Conservation (phyloP, 768 basidiomycete species). For the Tylopilus balloui region DNA sequence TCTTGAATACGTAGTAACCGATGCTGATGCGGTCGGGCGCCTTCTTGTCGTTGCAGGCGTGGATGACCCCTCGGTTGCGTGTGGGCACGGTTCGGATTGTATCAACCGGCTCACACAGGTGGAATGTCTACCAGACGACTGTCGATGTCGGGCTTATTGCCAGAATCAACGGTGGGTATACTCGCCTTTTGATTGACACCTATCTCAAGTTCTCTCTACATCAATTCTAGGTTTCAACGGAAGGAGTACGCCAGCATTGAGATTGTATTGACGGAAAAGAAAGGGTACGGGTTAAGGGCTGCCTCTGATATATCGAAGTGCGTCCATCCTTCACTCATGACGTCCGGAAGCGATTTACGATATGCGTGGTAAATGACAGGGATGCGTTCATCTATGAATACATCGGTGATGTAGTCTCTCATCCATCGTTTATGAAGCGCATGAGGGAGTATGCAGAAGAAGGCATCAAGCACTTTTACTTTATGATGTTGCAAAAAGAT, state of each 20-base stretch:
- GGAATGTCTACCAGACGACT: slow-evolving; percentile 89
- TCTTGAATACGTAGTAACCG: slow-evolving; percentile 30
- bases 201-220: slow-evolving; percentile 1
- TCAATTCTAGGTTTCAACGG: slow-evolving; percentile 68
- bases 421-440: slow-evolving; percentile 81
- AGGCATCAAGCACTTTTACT: slow-evolving; percentile 96
- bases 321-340: slow-evolving; percentile 22
- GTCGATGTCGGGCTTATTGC: slow-evolving; percentile 76
- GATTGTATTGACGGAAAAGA: slow-evolving; percentile 91
- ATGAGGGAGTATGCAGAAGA: slow-evolving; percentile 93
- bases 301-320: slow-evolving; percentile 62
- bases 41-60: slow-evolving; percentile 41
- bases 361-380: slow-evolving; percentile 38
- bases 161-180: slow-evolving; percentile 82
- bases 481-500: slow-evolving; percentile 99
- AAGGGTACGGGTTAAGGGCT: slow-evolving; percentile 90
- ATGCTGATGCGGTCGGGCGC: slow-evolving; percentile 18
- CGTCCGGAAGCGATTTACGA: not conserved
- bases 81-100: slow-evolving; percentile 86
- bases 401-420: slow-evolving; percentile 92
- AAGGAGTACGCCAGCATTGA: slow-evolving; percentile 82
- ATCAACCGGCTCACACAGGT: slow-evolving; percentile 97
- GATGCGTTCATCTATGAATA: slow-evolving; percentile 97
- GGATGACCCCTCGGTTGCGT: slow-evolving; percentile 63
- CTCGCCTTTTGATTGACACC: not conserved